Percentiles rank a stretch among this genome's conserved stretches.
Conservation (phyloP, 306 rosid species). For the Citrullus colocynthis region DNA sequence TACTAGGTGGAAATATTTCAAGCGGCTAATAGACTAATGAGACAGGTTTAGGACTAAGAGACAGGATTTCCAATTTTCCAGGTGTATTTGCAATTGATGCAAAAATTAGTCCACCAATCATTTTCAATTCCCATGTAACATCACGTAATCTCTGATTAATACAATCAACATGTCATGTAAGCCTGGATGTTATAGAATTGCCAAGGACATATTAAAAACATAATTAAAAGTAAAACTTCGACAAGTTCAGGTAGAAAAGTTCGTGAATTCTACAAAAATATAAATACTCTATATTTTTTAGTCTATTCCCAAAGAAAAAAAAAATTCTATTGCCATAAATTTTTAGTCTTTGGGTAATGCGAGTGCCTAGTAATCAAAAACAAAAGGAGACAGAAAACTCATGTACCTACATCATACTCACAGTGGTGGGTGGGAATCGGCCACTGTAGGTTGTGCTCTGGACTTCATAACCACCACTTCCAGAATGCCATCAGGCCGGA, state of each 20-base stretch:
- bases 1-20: too few relatives aligned
- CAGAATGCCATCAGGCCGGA: conserved; percentile 37
- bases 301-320: neutral
- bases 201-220: too few relatives aligned
- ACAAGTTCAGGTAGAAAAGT: neutral
- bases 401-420: neutral
- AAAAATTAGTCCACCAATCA: too few relatives aligned
- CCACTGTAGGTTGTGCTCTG: conserved; percentile 8
- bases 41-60: too few relatives aligned
- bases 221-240: neutral
- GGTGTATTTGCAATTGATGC: too few relatives aligned
- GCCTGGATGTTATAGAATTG: too few relatives aligned
- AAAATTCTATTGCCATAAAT: neutral
- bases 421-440: conserved; percentile 12
- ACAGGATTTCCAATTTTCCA: too few relatives aligned
- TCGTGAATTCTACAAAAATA: neutral
- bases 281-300: neutral
- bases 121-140: too few relatives aligned
- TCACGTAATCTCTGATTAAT: too few relatives aligned
- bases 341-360: neutral
- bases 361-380: neutral
- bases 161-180: too few relatives aligned
- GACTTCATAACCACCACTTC: conserved; percentile 35
- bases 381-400: neutral
- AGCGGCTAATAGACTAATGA: too few relatives aligned